Evolutionary conservation across 139 green algal species (phyloP).

Genomic region (Volvox africanus): DNA sequence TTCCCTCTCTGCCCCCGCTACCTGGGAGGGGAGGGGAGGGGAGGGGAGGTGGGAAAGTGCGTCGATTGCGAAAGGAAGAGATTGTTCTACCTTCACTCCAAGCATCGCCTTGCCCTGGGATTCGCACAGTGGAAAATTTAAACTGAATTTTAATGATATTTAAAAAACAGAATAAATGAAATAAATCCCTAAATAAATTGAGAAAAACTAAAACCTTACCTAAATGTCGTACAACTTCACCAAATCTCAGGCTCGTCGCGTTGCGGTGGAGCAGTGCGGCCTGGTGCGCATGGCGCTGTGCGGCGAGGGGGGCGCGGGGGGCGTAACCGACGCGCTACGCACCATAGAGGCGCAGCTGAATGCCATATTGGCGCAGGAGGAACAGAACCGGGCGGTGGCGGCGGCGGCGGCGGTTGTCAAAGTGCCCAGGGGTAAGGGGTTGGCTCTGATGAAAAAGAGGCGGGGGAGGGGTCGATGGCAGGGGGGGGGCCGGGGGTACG

Average conservation of each 20-base stretch:
- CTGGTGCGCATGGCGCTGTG: conserved; percentile 40
- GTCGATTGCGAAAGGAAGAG: too few relatives aligned
- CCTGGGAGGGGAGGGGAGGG: neutral
- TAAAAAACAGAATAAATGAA: too few relatives aligned
- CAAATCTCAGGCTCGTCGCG: conserved; percentile 17
- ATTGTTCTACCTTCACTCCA: too few relatives aligned
- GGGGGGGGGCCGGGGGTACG: neutral
- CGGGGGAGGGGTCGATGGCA: neutral
- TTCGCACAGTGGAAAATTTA: too few relatives aligned
- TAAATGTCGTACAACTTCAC: too few relatives aligned
- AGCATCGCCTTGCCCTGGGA: too few relatives aligned
- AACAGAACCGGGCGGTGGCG: neutral
- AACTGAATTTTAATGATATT: too few relatives aligned
- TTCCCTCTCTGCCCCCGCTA: too few relatives aligned
- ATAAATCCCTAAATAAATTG: too few relatives aligned
- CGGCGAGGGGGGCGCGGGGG: conserved; percentile 25
- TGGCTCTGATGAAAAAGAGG: neutral
- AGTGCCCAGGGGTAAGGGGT: neutral
- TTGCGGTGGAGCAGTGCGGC: conserved; percentile 46
- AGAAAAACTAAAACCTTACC: too few relatives aligned
- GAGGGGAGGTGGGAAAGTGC: neutral
- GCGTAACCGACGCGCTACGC: conserved; percentile 38
- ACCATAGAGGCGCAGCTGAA: conserved; percentile 52
- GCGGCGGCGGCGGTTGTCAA: neutral
- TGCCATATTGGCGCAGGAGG: conserved; percentile 37